These are phyloP conservation scores for Coemansia sp. DNA, from an alignment of 192 early-diverging fungal species.

Conservation along the genomic window DNA sequence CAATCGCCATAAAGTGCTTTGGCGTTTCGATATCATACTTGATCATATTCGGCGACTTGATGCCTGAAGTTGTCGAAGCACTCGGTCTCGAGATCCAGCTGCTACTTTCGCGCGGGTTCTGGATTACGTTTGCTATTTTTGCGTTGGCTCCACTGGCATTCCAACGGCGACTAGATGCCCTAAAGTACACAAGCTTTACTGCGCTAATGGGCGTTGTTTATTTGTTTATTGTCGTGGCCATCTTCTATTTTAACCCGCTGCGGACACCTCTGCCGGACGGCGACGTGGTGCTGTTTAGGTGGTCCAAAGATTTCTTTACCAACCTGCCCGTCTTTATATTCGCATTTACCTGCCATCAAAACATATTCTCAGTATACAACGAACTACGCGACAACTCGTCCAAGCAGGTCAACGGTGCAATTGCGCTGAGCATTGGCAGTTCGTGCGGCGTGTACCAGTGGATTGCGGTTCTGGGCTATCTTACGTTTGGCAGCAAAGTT, in stretches of 20 bases:
- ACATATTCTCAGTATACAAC: conserved; percentile 96
- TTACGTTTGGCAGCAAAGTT: conserved; percentile 85
- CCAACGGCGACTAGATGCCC: conserved; percentile 78
- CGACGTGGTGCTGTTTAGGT: conserved; percentile 59
- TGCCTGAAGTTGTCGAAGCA: conserved; percentile 67
- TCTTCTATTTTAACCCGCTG: conserved; percentile 65
- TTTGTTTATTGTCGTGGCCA: conserved; percentile 80
- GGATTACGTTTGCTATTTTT: conserved; percentile 80
- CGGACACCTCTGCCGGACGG: conserved; percentile 60
- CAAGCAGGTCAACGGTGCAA: conserved; percentile 64
- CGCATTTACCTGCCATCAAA: conserved; percentile 99
- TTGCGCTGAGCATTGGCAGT: conserved; percentile 72
- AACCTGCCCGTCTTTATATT: conserved; percentile 96
- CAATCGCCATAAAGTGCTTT: conserved; percentile 99
- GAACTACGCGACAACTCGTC: conserved; percentile 85
- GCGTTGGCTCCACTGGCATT: conserved; percentile 77
- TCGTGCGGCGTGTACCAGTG: conserved; percentile 77
- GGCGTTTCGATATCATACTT: conserved; percentile 93
- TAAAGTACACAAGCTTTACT: conserved; percentile 84
- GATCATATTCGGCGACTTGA: conserved; percentile 92
- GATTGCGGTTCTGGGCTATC: conserved; percentile 88
- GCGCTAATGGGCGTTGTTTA: conserved; percentile 87
- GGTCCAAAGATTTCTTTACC: conserved; percentile 66
- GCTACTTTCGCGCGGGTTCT: conserved; percentile 70
- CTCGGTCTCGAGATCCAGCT: conserved; percentile 30